Percentiles rank a stretch among this genome's conserved stretches.
phyloP scores from a whole-genome alignment of 139 green algal species.

The Asterochloris sp. region DNA sequence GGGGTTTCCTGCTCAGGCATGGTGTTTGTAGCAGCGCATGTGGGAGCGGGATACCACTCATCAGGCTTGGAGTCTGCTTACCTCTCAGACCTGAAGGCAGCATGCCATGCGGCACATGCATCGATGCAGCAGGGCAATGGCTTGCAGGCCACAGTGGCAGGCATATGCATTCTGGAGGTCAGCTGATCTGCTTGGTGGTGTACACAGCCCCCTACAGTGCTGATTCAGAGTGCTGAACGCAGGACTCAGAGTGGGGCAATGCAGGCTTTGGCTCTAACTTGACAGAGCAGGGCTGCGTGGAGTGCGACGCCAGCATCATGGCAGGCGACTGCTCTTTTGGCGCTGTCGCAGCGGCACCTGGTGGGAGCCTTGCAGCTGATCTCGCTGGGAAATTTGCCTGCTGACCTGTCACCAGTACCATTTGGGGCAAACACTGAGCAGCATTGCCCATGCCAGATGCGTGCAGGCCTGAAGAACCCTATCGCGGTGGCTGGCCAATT shows the following conservation, averaged over 20 bases:
- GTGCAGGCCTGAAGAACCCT: not conserved
- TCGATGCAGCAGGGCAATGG: not conserved
- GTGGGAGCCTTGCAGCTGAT: slow-evolving; percentile 24
- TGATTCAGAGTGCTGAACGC: not conserved
- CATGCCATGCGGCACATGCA: not conserved
- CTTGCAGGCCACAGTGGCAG: slow-evolving; percentile 11
- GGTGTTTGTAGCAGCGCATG: slow-evolving; percentile 67
- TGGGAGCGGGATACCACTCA: slow-evolving; percentile 63
- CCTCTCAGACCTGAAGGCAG: not conserved
- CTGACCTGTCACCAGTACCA: too few relatives aligned
- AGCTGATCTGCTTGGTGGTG: not conserved
- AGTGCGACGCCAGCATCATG: slow-evolving; percentile 83
- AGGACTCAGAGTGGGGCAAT: slow-evolving; percentile 71
- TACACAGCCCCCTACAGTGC: not conserved
- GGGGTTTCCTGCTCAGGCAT: not conserved
- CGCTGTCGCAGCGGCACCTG: slow-evolving; percentile 64
- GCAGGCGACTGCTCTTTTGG: slow-evolving; percentile 54
- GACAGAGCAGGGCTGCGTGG: slow-evolving; percentile 59
- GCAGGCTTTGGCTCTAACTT: slow-evolving; percentile 77
- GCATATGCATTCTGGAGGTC: slow-evolving; percentile 58
- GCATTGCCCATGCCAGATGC: not conserved
- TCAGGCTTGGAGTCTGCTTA: not conserved
- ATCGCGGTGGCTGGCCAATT: not conserved
- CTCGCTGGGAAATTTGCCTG: not conserved
- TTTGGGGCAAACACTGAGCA: not conserved